phyloP scores from a whole-genome alignment of 148 eudicot species.

The Pharnaceum exiguum region DNA sequence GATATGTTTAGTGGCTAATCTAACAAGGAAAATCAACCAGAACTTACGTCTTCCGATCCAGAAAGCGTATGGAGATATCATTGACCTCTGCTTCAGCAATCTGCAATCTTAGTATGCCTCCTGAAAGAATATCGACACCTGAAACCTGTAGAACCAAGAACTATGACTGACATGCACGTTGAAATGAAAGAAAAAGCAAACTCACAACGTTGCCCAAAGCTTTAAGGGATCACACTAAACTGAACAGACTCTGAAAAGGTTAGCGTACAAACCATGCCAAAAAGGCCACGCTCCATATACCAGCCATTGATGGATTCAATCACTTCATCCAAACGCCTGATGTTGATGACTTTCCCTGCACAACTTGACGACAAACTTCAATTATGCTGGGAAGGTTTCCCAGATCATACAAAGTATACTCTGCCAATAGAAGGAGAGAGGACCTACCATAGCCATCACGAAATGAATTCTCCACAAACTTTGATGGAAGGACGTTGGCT shows the following conservation, averaged over 20 bases:
- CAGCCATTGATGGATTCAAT: constrained; percentile 88
- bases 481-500: constrained; percentile 93
- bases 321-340: constrained; percentile 87
- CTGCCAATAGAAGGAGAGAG: constrained; percentile 8
- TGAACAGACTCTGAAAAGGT: neutral
- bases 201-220: constrained; percentile 2
- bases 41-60: constrained; percentile 86
- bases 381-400: constrained; percentile 23
- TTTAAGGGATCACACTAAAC: neutral
- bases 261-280: constrained; percentile 78
- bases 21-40: constrained; percentile 2
- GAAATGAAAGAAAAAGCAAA: neutral
- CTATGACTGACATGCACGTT: neutral
- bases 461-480: constrained; percentile 87
- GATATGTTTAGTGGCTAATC: neutral
- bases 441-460: constrained; percentile 92
- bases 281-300: constrained; percentile 99
- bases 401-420: constrained; percentile 21
- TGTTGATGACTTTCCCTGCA: constrained; percentile 98
- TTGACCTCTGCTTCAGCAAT: constrained; percentile 99
- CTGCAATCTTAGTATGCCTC: constrained; percentile 85
- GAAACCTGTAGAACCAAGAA: constrained; percentile 55
- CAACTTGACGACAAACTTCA: constrained; percentile 49
- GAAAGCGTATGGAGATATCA: constrained; percentile 81
- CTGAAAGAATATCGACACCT: constrained; percentile 91